Conservation (phyloP, 2,329 filamentous ascomycete species). For the Elsinoe arachidis region DNA sequence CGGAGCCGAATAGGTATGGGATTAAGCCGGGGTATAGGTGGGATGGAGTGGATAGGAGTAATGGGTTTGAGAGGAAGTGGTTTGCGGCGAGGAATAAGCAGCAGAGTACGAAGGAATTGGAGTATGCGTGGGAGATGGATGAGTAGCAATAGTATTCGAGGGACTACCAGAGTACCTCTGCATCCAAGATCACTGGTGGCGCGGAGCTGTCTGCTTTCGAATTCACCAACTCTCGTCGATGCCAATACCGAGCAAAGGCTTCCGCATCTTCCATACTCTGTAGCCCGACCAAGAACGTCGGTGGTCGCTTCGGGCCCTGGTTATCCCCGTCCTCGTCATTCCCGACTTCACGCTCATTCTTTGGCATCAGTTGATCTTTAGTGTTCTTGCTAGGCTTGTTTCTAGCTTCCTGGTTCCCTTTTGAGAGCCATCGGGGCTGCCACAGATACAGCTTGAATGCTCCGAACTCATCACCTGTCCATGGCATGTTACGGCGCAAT, state of each 20-base stretch:
- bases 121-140: slow-evolving; percentile 96
- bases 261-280: slow-evolving; percentile 46
- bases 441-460: background rate
- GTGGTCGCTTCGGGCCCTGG: slow-evolving; percentile 29
- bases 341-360: too few species aligned
- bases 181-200: slow-evolving; percentile 31
- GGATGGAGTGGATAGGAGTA: slow-evolving; percentile 93
- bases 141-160: slow-evolving; percentile 43
- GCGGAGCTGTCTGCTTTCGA: slow-evolving; percentile 28
- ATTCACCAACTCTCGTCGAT: slow-evolving; percentile 37
- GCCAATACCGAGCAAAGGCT: slow-evolving; percentile 45
- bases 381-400: too few species aligned
- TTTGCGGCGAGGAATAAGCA: slow-evolving; percentile 79
- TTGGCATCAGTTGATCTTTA: too few species aligned
- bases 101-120: slow-evolving; percentile 66
- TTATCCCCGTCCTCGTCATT: slow-evolving; percentile 28
- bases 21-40: slow-evolving; percentile 88
- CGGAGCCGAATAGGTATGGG: slow-evolving; percentile 84
- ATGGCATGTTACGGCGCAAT: slow-evolving; percentile 20
- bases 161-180: slow-evolving; percentile 42
- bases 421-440: slow-evolving; percentile 2
- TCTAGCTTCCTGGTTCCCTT: slow-evolving; percentile 3
- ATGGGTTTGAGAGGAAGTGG: slow-evolving; percentile 86
- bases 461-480: slow-evolving; percentile 1
- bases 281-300: slow-evolving; percentile 45